phyloP scores from a whole-genome alignment of 345 rosid species.

The Gossypium raimondii region DNA sequence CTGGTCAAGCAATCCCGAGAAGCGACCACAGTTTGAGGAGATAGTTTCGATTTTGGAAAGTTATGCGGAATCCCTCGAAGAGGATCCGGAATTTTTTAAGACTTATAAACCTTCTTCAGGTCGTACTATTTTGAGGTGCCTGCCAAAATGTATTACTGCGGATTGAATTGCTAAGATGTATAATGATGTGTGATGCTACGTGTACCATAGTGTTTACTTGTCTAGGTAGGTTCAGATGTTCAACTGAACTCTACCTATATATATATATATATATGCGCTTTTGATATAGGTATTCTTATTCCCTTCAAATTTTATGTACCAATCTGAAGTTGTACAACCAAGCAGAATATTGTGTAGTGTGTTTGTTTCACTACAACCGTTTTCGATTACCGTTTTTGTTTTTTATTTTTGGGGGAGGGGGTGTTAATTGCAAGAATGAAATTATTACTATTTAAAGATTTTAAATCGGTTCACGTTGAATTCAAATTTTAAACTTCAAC shows the following conservation, averaged over 20 bases:
- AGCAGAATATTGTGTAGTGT: no score
- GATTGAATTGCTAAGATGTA: conserved; percentile 16
- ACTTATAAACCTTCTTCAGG: conserved; percentile 31
- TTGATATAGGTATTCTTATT: no score
- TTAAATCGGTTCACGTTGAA: no score
- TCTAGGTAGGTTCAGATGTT: not conserved
- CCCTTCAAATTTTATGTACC: no score
- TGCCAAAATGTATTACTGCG: conserved; percentile 32
- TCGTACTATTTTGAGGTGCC: conserved; percentile 29
- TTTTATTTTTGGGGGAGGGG: no score
- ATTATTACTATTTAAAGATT: no score
- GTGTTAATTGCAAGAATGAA: no score
- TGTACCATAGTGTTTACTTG: not conserved
- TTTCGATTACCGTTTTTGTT: no score
- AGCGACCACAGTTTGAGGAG: conserved; percentile 57
- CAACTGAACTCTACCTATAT: not conserved
- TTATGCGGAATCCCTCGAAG: conserved; percentile 44
- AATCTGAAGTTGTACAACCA: no score
- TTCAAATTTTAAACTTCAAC: no score
- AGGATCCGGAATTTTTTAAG: conserved; percentile 49
- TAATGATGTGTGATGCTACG: conserved; percentile 19
- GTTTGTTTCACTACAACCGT: no score
- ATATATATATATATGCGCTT: not conserved
- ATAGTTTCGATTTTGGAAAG: conserved; percentile 51
- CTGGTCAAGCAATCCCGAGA: conserved; percentile 60